phyloP scores from a whole-genome alignment of 805 yeast genomes.

The Myxozyma udenii region DNA sequence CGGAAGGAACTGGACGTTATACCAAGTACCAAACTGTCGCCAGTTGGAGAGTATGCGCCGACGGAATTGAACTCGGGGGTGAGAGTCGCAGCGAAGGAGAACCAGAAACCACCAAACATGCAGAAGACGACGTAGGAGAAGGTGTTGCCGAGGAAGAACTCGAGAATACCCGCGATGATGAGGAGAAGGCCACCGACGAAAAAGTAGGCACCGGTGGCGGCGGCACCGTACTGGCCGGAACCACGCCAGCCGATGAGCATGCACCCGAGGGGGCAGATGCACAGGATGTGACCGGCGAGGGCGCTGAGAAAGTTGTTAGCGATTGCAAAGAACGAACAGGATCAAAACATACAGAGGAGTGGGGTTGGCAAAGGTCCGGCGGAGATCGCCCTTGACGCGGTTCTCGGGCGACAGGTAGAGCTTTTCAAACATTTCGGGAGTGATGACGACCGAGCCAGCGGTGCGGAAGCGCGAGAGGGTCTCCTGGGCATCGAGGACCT shows the following conservation, averaged over 20 bases:
- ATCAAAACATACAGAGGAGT: conserved; percentile 23
- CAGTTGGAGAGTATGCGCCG: conserved; percentile 28
- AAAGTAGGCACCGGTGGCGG: conserved; percentile 24
- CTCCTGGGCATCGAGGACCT: conserved; percentile 11
- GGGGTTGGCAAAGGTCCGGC: conserved; percentile 30
- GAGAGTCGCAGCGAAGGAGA: conserved; percentile 25
- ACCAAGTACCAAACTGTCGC: conserved; percentile 19
- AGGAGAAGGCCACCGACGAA: conserved; percentile 27
- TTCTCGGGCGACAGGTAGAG: conserved; percentile 28
- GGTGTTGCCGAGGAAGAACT: conserved; percentile 31
- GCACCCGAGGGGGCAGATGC: conserved; percentile 27
- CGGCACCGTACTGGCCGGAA: conserved; percentile 30
- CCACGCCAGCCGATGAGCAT: conserved; percentile 30
- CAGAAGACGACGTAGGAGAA: conserved; percentile 29
- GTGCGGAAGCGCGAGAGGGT: conserved; percentile 30
- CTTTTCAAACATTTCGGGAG: conserved; percentile 31
- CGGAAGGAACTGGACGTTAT: conserved; percentile 15
- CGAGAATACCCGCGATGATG: conserved; percentile 25
- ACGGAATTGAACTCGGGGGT: conserved; percentile 27
- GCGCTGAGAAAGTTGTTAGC: conserved; percentile 6
- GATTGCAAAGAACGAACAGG: not conserved
- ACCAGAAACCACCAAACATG: conserved; percentile 28
- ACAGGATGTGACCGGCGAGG: conserved; percentile 23
- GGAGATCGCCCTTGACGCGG: conserved; percentile 21
- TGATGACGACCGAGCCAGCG: conserved; percentile 24